A percentile compares a stretch with the other conserved stretches of the same genome.
These are phyloP conservation scores for Suhomyces sp. DNA, from an alignment of 805 yeast species.

Conservation along the genomic window DNA sequence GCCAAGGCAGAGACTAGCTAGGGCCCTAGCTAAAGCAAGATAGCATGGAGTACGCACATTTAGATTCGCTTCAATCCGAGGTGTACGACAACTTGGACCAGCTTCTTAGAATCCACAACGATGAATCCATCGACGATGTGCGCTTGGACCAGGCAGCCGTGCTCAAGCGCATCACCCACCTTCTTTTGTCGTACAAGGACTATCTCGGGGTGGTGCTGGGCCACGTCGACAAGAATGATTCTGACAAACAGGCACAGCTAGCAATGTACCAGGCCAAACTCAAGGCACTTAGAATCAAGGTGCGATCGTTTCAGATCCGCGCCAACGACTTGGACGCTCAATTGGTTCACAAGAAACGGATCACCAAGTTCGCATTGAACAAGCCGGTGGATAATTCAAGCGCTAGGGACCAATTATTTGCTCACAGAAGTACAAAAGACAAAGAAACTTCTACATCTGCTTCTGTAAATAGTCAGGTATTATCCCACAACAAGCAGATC, in stretches of 20 bases:
- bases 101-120: slow-evolving; percentile 13
- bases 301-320: slow-evolving; percentile 29
- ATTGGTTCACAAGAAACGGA: slow-evolving; percentile 29
- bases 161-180: slow-evolving; percentile 15
- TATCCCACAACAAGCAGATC: slow-evolving; percentile 45
- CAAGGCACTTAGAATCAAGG: slow-evolving; percentile 18
- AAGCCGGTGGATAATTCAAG: not conserved
- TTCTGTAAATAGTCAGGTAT: slow-evolving; percentile 38
- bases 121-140: slow-evolving; percentile 9
- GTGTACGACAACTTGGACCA: slow-evolving; percentile 1
- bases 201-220: slow-evolving; percentile 15
- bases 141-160: slow-evolving; percentile 6
- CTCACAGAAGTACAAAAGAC: slow-evolving; percentile 17
- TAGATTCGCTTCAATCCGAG: slow-evolving; percentile 2
- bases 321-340: slow-evolving; percentile 26
- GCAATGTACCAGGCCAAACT: slow-evolving; percentile 21
- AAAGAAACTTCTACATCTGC: slow-evolving; percentile 15
- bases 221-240: slow-evolving; percentile 3
- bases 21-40: no score
- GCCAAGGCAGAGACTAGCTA: no score
- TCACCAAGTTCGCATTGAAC: slow-evolving; percentile 19
- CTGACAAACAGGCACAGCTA: slow-evolving; percentile 5
- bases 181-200: slow-evolving; percentile 18
- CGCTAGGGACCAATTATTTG: slow-evolving; percentile 19
- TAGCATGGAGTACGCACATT: slow-evolving; percentile 1